Evolutionary conservation across 805 yeast species (phyloP), one percentile per base, ranked within the genome.

Genomic region (Suhomyces kilbournensis): DNA sequence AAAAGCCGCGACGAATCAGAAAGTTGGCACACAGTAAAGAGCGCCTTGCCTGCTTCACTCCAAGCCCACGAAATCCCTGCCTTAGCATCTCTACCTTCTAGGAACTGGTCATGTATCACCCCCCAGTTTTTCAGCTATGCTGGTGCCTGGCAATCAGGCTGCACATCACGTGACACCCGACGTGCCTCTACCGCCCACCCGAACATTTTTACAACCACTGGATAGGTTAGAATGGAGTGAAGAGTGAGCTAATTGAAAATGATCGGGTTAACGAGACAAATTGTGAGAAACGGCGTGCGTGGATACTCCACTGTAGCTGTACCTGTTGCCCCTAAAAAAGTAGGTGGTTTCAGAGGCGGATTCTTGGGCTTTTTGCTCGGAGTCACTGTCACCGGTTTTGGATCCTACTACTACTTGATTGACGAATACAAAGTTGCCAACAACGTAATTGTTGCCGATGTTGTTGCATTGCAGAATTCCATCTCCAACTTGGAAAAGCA

Each of bases 301-400:
- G 48, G 66, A 38, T 71, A 70, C 56, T 65, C 78, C 44, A 60
- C 61, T n/a, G 48, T 23, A 14, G 56, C 62, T 14, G 59, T 57
- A 10, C 51, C 64, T 30, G 53, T 60, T 5, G 59, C 60, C 5
- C 54, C 76, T 19, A 70, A 64, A 55, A 71, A 63, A 55, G 65
- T 72, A 7, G 79, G 78, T 7, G 69, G 77, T 26, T 63, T 75
- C 57, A 72, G 75, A 64, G 78, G 79, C 19, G 81, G 80, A 4
- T 74, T 90, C 56, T 72, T 88, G 50, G 97, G 97, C 1, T 90
- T 90, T 69, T 77, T 90, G 50, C 74, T 84, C 28, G 96, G 97
- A 44, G 87, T 86, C 38, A 75, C 90, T 20, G 66, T 79, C 56
- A 86, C 96, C 15, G 92, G 96, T 2, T 80, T 79, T 51, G 88